These are phyloP conservation scores for Pulveroboletus frians DNA, from an alignment of 768 basidiomycete species.

Conservation along the genomic window DNA sequence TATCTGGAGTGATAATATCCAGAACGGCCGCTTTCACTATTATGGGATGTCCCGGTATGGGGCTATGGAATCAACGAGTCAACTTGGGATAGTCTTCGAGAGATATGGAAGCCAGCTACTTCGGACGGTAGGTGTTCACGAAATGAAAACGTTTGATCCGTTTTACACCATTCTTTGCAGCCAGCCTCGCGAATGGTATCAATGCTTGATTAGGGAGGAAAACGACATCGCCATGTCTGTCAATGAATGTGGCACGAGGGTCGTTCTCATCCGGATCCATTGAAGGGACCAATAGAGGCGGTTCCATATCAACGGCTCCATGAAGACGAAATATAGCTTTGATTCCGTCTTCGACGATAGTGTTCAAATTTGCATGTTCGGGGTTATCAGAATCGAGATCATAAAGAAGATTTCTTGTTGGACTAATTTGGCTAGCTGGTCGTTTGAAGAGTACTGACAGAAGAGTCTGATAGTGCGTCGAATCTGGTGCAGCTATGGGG, in stretches of 20 bases:
- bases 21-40: slow-evolving; percentile 70
- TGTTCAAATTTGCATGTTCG: slow-evolving; percentile 66
- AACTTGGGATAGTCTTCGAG: not conserved
- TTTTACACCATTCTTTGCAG: slow-evolving; percentile 58
- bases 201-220: slow-evolving; percentile 67
- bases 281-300: slow-evolving; percentile 76
- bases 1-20: slow-evolving; percentile 78
- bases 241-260: slow-evolving; percentile 68
- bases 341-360: slow-evolving; percentile 72
- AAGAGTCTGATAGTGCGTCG: slow-evolving; percentile 74
- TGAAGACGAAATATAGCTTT: slow-evolving; percentile 78
- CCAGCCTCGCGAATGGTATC: slow-evolving; percentile 75
- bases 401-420: slow-evolving; percentile 65
- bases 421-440: slow-evolving; percentile 55
- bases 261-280: slow-evolving; percentile 58
- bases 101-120: slow-evolving; percentile 36
- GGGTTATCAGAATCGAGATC: slow-evolving; percentile 64
- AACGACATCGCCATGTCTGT: slow-evolving; percentile 74
- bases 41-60: slow-evolving; percentile 69
- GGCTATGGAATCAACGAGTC: slow-evolving; percentile 32
- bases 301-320: slow-evolving; percentile 84
- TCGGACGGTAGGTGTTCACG: slow-evolving; percentile 64
- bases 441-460: slow-evolving; percentile 76
- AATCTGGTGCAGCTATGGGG: slow-evolving; percentile 65
- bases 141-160: slow-evolving; percentile 85